These are phyloP conservation scores for Sporothrix brasiliensis DNA, from an alignment of 2,329 filamentous ascomycete genomes.

Conservation along the genomic window DNA sequence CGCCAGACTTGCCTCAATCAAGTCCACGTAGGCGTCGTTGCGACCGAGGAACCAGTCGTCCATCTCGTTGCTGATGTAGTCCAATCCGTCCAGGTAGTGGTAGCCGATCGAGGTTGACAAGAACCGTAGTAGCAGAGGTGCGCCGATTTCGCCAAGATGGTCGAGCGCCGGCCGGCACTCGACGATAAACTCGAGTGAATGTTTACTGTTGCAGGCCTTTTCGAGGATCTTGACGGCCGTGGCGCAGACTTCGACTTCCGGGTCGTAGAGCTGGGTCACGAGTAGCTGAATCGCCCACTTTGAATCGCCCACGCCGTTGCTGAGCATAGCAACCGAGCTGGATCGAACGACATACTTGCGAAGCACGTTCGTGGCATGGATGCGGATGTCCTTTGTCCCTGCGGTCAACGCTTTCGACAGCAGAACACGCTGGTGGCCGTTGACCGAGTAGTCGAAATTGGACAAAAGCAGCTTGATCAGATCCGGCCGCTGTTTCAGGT, in stretches of 20 bases:
- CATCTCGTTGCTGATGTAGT: constrained; percentile 99
- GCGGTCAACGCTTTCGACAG: constrained; percentile 92
- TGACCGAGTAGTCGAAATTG: constrained; percentile 88
- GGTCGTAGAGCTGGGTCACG: constrained; percentile 98
- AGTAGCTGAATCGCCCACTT: constrained; percentile 96
- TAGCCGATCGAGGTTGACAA: constrained; percentile 95
- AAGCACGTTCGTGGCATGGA: constrained; percentile 82
- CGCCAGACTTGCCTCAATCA: constrained; percentile 93
- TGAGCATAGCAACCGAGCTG: constrained; percentile 37
- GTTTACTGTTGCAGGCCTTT: constrained; percentile 91
- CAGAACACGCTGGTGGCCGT: constrained; percentile 87
- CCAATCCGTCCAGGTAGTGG: constrained; percentile 92
- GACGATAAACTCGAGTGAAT: constrained; percentile 91
- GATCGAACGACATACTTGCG: constrained; percentile 76
- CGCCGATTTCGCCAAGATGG: constrained; percentile 94
- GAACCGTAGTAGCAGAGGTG: constrained; percentile 87
- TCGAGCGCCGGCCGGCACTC: constrained; percentile 93
- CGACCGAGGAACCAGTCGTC: constrained; percentile 98
- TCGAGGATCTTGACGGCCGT: constrained; percentile 96
- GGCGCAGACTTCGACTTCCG: constrained; percentile 94
- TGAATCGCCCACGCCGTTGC: constrained; percentile 63
- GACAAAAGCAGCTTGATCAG: constrained; percentile 84
- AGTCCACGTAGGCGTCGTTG: constrained; percentile 91
- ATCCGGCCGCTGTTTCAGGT: constrained; percentile 86
- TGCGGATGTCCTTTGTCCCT: constrained; percentile 87